Evolutionary conservation across 2,329 filamentous ascomycete genomes (phyloP).

Genomic region (Sporothrix brunneoviolacea): DNA sequence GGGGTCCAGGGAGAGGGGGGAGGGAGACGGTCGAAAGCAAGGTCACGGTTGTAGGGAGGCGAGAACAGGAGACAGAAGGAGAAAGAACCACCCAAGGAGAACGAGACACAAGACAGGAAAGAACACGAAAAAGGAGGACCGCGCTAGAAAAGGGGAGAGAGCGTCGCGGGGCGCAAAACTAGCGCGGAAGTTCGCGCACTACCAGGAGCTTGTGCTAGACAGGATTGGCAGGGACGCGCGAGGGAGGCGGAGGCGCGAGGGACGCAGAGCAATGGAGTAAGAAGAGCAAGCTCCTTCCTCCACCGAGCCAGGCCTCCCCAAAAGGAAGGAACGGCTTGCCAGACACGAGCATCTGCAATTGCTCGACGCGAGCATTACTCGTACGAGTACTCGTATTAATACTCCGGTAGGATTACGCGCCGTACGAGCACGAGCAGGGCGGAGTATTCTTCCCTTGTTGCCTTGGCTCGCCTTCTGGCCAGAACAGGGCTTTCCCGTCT

Average conservation of each 20-base stretch:
- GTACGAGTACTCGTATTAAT: too few species aligned
- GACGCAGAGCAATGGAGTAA: background rate
- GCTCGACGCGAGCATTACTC: too few species aligned
- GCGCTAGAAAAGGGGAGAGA: background rate
- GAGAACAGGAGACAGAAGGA: background rate
- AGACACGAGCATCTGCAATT: too few species aligned
- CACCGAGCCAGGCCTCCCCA: background rate
- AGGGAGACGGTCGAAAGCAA: too few species aligned
- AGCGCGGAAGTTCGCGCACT: background rate
- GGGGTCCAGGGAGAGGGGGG: too few species aligned
- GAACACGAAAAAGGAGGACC: background rate
- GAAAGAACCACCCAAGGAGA: too few species aligned
- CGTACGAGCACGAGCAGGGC: too few species aligned
- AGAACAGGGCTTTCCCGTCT: too few species aligned
- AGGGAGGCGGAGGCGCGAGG: background rate
- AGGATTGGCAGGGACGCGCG: background rate
- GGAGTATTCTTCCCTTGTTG: too few species aligned
- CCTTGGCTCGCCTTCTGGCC: too few species aligned
- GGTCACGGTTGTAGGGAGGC: conserved; percentile 1
- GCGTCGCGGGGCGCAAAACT: background rate
- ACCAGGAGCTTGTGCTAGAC: background rate
- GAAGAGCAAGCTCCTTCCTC: background rate
- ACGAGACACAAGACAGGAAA: background rate
- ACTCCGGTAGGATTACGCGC: too few species aligned
- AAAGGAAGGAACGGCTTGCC: too few species aligned